Base-by-base conservation (phyloP, 148 eudicot species). In the Selenicereus undatus region DNA sequence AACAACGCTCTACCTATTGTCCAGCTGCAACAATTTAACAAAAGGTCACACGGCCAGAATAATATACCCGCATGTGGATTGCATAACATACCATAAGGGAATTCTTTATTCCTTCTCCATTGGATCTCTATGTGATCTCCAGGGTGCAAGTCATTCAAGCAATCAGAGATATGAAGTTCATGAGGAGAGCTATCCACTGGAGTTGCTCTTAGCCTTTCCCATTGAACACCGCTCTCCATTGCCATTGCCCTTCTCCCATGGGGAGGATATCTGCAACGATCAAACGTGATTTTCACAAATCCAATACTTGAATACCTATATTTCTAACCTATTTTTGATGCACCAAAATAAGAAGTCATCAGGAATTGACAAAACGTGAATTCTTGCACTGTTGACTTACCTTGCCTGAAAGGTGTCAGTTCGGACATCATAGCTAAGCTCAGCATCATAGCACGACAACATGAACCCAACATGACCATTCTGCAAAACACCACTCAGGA, bases 51-150 rank as follows among this genome's bases (percentile, higher is more conserved):
- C 70, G 35, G 71, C 17, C 26, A 66, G 71, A 66, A 27, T 66
- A 26, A 27, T 66, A 66, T 27, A 66, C 16, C 35, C 35, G 16
- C 71, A 64, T 66, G 36, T 27, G 35, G 65, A 83, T 51, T 18
- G 48, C 17, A 32, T 54, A 81, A 87, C 86, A 24, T 87, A 96
- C 99, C 99, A 81, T 96, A 96, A 78, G 99, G 99, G 81, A 91
- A 96, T 81, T 90, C 95, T 85, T 91, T 93, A 85, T 90, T 96
- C 82, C 97, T 86, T 87, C 99, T 92, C 99, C 99, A 96, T 75
- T 96, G 99, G 81, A 96, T 96, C 88, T 96, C 99, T 76, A 96
- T 86, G 85, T 96, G 94, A 89, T 96, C 94, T 35, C 97, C 94
- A 27, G 99, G 99, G 76, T 74, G 87, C 72, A 96, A 85, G 79